Evolutionary conservation across 192 early-diverging fungal genomes (phyloP).

Genomic region (Backusella morwellensis): DNA sequence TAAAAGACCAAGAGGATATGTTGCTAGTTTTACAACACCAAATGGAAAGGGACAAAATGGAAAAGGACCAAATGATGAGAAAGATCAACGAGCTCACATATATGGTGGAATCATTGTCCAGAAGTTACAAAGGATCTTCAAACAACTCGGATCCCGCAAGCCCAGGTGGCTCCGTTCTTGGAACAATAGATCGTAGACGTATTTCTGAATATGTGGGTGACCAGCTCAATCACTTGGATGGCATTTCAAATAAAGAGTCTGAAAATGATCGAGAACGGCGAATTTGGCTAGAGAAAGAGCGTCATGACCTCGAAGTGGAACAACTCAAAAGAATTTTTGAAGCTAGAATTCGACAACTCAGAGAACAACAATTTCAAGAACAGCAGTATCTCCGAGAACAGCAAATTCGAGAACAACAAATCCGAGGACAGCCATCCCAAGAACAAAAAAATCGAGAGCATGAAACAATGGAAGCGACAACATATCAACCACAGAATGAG

Average conservation of each 20-base stretch:
- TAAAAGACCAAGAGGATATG: neutral
- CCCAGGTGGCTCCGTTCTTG: neutral
- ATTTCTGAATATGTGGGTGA: neutral
- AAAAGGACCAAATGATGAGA: neutral
- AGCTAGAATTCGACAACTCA: neutral
- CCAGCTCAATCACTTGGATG: neutral
- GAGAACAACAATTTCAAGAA: neutral
- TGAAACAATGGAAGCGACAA: neutral
- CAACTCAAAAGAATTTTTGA: neutral
- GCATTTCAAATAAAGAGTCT: neutral
- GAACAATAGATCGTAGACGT: neutral
- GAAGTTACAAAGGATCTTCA: neutral
- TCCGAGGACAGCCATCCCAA: neutral
- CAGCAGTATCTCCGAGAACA: neutral
- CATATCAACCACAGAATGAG: neutral
- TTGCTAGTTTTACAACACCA: neutral
- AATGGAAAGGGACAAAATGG: neutral
- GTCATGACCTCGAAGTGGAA: neutral
- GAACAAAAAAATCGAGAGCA: neutral
- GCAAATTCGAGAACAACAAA: too few species aligned
- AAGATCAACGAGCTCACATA: neutral
- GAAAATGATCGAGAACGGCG: neutral
- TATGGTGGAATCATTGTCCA: neutral
- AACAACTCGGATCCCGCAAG: neutral
- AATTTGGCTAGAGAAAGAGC: neutral